These are phyloP conservation scores for Kregervanrija fluxuum DNA, from an alignment of 805 yeast species.

Conservation along the genomic window DNA sequence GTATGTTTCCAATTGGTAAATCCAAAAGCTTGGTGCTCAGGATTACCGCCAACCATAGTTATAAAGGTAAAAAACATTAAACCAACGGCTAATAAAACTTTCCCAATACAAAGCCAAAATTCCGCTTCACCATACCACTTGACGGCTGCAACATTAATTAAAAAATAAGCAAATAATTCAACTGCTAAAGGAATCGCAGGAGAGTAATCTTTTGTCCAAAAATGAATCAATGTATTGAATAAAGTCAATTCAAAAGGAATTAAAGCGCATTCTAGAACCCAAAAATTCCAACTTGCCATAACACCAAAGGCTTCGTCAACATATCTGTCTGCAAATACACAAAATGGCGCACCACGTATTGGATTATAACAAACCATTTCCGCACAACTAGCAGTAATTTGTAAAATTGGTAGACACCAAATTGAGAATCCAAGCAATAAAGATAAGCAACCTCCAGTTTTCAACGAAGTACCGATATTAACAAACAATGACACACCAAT, in stretches of 20 bases:
- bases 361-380: conserved; percentile 41
- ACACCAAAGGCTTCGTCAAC: conserved; percentile 39
- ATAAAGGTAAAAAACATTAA: conserved; percentile 42
- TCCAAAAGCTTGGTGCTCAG: conserved; percentile 43
- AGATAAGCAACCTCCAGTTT: conserved; percentile 35
- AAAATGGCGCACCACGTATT: conserved; percentile 36
- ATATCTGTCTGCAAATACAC: conserved; percentile 38
- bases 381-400: conserved; percentile 35
- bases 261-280: conserved; percentile 40
- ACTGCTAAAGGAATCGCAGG: conserved; percentile 40
- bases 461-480: conserved; percentile 33
- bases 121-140: conserved; percentile 45
- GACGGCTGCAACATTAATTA: conserved; percentile 40
- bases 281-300: conserved; percentile 40
- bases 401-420: conserved; percentile 38
- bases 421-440: conserved; percentile 31
- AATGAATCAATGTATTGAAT: conserved; percentile 49
- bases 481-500: conserved; percentile 40
- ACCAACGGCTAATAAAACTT: conserved; percentile 41
- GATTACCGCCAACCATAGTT: conserved; percentile 53
- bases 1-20: conserved; percentile 40
- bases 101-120: conserved; percentile 40
- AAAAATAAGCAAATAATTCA: conserved; percentile 35
- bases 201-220: conserved; percentile 42
- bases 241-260: conserved; percentile 43